Evolutionary conservation across 2,329 filamentous ascomycete genomes (phyloP), one percentile per base, ranked within the genome.

Genomic region (Fusarium albosuccineum): DNA sequence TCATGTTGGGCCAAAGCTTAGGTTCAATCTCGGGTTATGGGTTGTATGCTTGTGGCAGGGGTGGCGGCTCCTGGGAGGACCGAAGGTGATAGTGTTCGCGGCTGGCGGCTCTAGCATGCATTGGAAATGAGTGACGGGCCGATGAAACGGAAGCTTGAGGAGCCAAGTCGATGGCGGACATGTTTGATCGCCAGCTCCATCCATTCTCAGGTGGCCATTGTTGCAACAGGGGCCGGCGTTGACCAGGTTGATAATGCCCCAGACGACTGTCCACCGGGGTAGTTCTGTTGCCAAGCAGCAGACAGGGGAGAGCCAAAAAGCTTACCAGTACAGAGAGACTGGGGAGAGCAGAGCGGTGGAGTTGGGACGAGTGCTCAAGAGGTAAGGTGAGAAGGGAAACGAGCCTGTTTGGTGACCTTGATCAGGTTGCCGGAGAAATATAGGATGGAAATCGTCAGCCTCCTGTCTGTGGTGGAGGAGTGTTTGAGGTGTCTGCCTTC

Each of bases 101-200:
- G 42, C 41, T 52, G 58, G 33, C 46, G 45, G 52, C 22, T 61
- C 45, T 17, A 55, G 26, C 40, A 54, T 54, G 50, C 26, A 37
- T 54, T 49, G 34, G 39, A 62, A 53, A 52, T 41, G 42, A 67
- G 33, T 53, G 54, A 60, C 64, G 65, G 66, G 44, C 62, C 65
- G 57, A 59, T 68, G 65, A 68, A 66, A 68, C 65, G 45, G 54
- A 62, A 56, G 56, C 52, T 66, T 68, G 65, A 62, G 27, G 17
- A 27, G 42, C 52, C 39, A 51, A 57, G 62, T 40, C 66, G 41
- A 22, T 44, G 45, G 44, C 37, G 59, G 41, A 30, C 17, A 52
- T 53, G 67, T 67, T 62, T 65, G 66, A 69, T 69, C 67, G 44
- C 44, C 66, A 66, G 37, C 44, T 59, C 57, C 41, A 46, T 66